Evolutionary conservation across 768 basidiomycete species (phyloP).

Genomic region (Lentinula boryana): DNA sequence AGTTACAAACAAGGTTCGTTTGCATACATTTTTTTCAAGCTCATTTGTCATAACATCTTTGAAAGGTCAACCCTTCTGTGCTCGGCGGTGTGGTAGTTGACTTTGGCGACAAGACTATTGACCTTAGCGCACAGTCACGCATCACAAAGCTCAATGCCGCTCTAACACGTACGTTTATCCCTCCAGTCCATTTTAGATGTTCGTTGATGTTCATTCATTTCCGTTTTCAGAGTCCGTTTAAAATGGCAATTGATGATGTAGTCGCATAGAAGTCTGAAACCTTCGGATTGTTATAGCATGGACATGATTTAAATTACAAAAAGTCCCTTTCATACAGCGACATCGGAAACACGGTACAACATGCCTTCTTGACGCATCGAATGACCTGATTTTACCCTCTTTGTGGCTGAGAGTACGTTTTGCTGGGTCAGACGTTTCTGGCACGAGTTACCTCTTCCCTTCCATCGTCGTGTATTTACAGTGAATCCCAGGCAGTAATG

Average conservation of each 20-base stretch:
- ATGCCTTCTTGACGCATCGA: not conserved
- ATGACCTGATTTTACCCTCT: not conserved
- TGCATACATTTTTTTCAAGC: constrained; percentile 8
- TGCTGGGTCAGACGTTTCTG: not conserved
- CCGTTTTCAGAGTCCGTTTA: constrained; percentile 31
- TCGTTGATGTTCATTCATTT: constrained; percentile 1
- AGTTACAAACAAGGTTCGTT: constrained; percentile 80
- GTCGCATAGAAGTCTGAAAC: not conserved
- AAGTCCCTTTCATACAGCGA: not conserved
- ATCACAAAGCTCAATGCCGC: constrained; percentile 93
- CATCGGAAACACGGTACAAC: not conserved
- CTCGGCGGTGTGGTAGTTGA: constrained; percentile 93
- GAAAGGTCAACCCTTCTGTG: constrained; percentile 84
- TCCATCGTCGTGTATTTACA: not conserved
- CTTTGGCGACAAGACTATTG: constrained; percentile 97
- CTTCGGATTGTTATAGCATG: not conserved
- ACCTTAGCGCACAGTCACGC: constrained; percentile 89
- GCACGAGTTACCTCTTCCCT: not conserved
- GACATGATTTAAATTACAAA: not conserved
- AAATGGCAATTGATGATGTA: constrained; percentile 6
- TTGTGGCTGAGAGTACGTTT: constrained; percentile 3
- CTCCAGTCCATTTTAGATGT: not conserved
- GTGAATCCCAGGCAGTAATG: not conserved
- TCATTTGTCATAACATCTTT: not conserved
- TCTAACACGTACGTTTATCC: constrained; percentile 60